These are phyloP conservation scores for Casuarina equisetifolia DNA, from an alignment of 306 rosid species.

Conservation along the genomic window DNA sequence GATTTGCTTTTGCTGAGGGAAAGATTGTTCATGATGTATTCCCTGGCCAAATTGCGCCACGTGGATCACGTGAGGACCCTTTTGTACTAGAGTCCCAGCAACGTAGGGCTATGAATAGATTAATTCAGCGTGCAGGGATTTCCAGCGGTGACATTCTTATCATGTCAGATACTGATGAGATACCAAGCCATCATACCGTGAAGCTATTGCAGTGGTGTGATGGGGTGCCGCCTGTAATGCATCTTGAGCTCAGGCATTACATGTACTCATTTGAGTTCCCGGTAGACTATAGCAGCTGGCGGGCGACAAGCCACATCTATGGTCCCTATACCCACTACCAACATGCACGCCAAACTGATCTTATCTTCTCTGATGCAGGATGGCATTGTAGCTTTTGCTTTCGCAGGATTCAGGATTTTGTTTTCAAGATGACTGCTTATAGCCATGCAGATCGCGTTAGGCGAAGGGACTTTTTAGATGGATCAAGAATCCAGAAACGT, in stretches of 20 bases:
- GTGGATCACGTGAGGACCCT: constrained; percentile 53
- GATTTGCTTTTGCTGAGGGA: constrained; percentile 61
- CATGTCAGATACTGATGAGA: constrained; percentile 86
- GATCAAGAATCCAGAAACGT: constrained; percentile 66
- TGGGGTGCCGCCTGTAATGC: constrained; percentile 73
- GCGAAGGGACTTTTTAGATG: constrained; percentile 51
- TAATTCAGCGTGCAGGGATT: constrained; percentile 63
- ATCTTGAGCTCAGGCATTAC: constrained; percentile 84
- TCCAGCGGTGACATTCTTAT: constrained; percentile 63
- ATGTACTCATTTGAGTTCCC: constrained; percentile 93
- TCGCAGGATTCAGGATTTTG: constrained; percentile 62
- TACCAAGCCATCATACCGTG: constrained; percentile 78
- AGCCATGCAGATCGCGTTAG: constrained; percentile 93
- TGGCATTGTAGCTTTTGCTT: constrained; percentile 99
- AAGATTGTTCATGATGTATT: constrained; percentile 47
- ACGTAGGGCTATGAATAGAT: constrained; percentile 61
- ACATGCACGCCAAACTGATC: constrained; percentile 64
- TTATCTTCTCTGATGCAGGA: constrained; percentile 74
- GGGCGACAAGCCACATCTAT: constrained; percentile 64
- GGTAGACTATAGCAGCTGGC: constrained; percentile 88
- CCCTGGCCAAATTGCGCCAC: constrained; percentile 48
- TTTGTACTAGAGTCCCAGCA: constrained; percentile 65
- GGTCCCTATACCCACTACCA: constrained; percentile 51
- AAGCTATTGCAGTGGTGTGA: constrained; percentile 91
- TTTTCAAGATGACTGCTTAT: constrained; percentile 87